A percentile compares a stretch with the other conserved stretches of the same genome.
Conservation (phyloP, 2,329 filamentous ascomycete species). For the Beauveria asiatica region DNA sequence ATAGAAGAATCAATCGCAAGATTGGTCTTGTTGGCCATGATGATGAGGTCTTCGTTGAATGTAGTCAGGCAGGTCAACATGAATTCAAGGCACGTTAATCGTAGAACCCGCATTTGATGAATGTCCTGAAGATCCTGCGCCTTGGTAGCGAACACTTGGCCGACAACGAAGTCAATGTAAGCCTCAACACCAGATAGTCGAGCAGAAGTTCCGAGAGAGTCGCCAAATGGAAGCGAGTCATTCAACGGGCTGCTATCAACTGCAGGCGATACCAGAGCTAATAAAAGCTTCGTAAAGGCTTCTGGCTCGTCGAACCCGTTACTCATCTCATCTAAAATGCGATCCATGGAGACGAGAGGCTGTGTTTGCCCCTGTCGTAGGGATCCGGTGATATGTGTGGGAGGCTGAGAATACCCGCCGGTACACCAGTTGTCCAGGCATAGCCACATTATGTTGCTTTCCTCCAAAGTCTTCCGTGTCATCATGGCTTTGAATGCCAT, state of each 20-base stretch:
- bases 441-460: conserved; percentile 70
- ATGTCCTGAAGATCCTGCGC: conserved; percentile 56
- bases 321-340: conserved; percentile 65
- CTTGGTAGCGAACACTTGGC: conserved; percentile 63
- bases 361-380: conserved; percentile 25
- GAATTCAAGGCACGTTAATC: conserved; percentile 77
- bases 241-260: conserved; percentile 53
- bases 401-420: conserved; percentile 38
- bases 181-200: conserved; percentile 78
- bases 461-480: conserved; percentile 58
- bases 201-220: conserved; percentile 68
- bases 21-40: conserved; percentile 72
- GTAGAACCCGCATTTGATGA: conserved; percentile 63
- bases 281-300: conserved; percentile 72
- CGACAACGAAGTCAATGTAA: conserved; percentile 86
- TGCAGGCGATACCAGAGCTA: conserved; percentile 61
- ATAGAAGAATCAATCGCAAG: conserved; percentile 69
- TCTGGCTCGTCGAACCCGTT: conserved; percentile 77
- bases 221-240: conserved; percentile 77
- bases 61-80: conserved; percentile 68
- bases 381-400: conserved; percentile 24
- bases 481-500: conserved; percentile 68
- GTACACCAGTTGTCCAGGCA: conserved; percentile 73
- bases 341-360: conserved; percentile 43
- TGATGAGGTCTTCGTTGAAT: conserved; percentile 90